Evolutionary conservation across 176 grass and related monocot species (phyloP), one percentile per base, ranked within the genome.

Genomic region (Bromus sterilis): DNA sequence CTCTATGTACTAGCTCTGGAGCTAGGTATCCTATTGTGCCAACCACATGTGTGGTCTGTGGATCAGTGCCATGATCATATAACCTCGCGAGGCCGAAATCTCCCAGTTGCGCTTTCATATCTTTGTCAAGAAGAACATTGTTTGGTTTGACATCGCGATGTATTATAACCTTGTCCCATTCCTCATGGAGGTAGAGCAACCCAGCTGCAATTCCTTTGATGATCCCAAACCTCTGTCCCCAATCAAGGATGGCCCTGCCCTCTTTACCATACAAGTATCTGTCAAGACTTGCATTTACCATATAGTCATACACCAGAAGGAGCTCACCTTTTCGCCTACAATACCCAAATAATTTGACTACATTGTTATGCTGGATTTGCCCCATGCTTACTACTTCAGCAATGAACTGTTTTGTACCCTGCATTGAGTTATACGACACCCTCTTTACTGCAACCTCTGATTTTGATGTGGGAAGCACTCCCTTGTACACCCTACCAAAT

Each of bases 11-110:
- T 4, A 89, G 20, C n/a, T 93, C 87, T 4, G 91, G 87, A 6
- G 91, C 84, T 39, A 89, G 4, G 30, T 92, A 92, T 4, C 90
- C 90, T 33, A 85, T 85, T 28, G 86, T 89, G 4, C 86, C 90
- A 5, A 86, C 90, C 43, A 86, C 46, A 4, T 33, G 77, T 12
- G 83, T 92, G 6, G 83, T 80, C 5, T 83, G 46, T 36, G 34
- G 74, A 24, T 83, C 80, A 0, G 43, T 43, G 0, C 90, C 90
- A 51, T 86, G 86, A 10, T 90, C 83, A 24, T 86, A 83, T 31
- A 83, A 15, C 9, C 84, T 90, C 9, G 88, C 88, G 0, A 90
- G 79, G 1, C 84, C 84, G 20, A 90, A 90, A 21, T 90, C 88
- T 2, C 88, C 83, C 24, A 90, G 12, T 31, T 51, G 46, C 1